Conservation (phyloP, 2,329 filamentous ascomycete genomes). For the Macrophomina phaseolina region DNA sequence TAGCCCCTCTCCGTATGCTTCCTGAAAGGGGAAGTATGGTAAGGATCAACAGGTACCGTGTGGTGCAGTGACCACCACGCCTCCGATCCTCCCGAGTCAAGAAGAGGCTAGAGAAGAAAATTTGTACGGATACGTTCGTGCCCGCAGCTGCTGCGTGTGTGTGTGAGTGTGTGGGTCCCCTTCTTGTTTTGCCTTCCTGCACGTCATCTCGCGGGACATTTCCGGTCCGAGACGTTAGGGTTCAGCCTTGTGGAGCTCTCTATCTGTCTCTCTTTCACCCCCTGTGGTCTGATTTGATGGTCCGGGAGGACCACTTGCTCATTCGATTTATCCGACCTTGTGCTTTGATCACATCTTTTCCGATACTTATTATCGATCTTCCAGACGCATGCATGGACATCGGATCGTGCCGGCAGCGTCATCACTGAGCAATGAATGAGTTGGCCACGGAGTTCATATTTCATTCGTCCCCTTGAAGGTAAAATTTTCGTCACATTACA, state of each 20-base stretch:
- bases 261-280: too few species aligned
- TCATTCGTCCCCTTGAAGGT: neutral
- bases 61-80: conserved; percentile 6
- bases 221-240: conserved; percentile 11
- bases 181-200: conserved; percentile 6
- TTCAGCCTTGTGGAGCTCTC: conserved; percentile 22
- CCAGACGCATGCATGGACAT: neutral
- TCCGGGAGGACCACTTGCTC: neutral
- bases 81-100: conserved; percentile 18
- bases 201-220: conserved; percentile 22
- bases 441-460: conserved; percentile 1
- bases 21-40: conserved; percentile 5
- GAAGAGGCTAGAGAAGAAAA: neutral
- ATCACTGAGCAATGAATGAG: neutral
- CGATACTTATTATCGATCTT: neutral
- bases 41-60: conserved; percentile 20
- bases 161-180: neutral
- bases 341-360: neutral
- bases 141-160: neutral
- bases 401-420: neutral
- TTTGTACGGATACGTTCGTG: conserved; percentile 1
- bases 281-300: conserved; percentile 11
- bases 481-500: conserved; percentile 3
- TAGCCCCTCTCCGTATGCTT: neutral
- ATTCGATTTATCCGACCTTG: conserved; percentile 6